A percentile compares a stretch with the other conserved stretches of the same genome.
phyloP scores from a whole-genome alignment of 768 basidiomycete genomes.

The Gyrodon lividus region DNA sequence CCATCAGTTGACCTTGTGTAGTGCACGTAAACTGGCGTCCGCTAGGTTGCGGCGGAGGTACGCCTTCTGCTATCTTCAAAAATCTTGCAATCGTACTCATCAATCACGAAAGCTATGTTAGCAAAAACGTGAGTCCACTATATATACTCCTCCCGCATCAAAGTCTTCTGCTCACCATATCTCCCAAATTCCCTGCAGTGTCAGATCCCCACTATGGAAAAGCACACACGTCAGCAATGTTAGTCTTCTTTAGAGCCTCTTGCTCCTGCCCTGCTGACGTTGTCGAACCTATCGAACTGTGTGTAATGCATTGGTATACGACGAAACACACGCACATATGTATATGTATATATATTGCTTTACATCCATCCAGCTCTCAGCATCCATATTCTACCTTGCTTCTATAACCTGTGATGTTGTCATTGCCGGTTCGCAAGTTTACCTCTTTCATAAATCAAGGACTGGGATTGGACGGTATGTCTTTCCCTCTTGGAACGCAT shows the following conservation, averaged over 20 bases:
- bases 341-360: too few species aligned
- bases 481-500: neutral
- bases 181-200: constrained; percentile 7
- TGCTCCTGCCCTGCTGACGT: neutral
- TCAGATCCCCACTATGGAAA: constrained; percentile 33
- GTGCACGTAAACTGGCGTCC: neutral
- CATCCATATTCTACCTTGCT: constrained; percentile 32
- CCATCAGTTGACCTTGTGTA: neutral
- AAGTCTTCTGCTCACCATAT: neutral
- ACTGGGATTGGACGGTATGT: constrained; percentile 29
- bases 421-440: constrained; percentile 34
- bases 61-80: neutral
- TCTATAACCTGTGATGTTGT: constrained; percentile 34
- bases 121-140: constrained; percentile 27
- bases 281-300: neutral
- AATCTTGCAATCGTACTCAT: constrained; percentile 2
- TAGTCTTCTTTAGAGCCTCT: constrained; percentile 1
- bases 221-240: constrained; percentile 33
- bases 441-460: constrained; percentile 33
- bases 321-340: too few species aligned
- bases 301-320: too few species aligned
- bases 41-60: constrained; percentile 32
- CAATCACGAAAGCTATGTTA: constrained; percentile 25
- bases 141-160: neutral
- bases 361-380: constrained; percentile 28